A percentile compares a stretch with the other conserved stretches of the same genome.
These are phyloP conservation scores for Clarkia xantiana DNA, from an alignment of 345 rosid genomes.

Conservation along the genomic window DNA sequence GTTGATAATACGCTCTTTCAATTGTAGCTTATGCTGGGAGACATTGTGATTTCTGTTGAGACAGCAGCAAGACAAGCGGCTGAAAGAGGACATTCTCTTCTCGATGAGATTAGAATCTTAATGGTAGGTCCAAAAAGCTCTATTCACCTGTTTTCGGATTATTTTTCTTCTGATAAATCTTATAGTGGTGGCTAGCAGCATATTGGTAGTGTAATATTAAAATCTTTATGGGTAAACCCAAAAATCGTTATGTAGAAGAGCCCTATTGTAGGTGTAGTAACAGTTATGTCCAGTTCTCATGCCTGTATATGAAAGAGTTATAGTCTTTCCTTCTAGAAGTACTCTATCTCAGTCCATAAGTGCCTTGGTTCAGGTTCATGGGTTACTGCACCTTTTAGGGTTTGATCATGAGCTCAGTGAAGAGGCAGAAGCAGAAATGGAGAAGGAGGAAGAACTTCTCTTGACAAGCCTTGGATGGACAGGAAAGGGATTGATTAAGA, in stretches of 20 bases:
- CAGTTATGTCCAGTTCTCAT: too few relatives aligned
- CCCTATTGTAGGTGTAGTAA: too few relatives aligned
- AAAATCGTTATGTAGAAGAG: too few relatives aligned
- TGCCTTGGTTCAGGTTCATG: constrained; percentile 56
- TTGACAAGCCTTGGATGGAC: constrained; percentile 80
- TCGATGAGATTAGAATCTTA: constrained; percentile 87
- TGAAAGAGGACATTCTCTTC: constrained; percentile 76
- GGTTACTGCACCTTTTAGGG: constrained; percentile 78
- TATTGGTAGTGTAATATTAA: too few relatives aligned
- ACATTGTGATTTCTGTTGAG: constrained; percentile 85
- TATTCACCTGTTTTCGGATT: too few relatives aligned
- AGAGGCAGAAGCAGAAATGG: constrained; percentile 94
- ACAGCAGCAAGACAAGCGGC: constrained; percentile 87
- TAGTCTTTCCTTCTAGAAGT: too few relatives aligned
- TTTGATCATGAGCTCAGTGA: constrained; percentile 94
- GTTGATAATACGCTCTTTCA: not conserved
- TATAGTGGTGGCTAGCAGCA: too few relatives aligned
- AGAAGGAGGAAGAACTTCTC: constrained; percentile 65
- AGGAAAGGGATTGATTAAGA: constrained; percentile 85
- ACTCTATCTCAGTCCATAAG: not conserved
- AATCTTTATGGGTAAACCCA: too few relatives aligned
- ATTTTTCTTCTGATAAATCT: too few relatives aligned
- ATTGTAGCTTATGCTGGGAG: constrained; percentile 90
- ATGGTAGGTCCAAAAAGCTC: constrained; percentile 31
- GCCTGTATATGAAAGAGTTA: not conserved